These are phyloP conservation scores for Colletotrichum plurivorum DNA, from an alignment of 2,329 filamentous ascomycete genomes.

Conservation along the genomic window DNA sequence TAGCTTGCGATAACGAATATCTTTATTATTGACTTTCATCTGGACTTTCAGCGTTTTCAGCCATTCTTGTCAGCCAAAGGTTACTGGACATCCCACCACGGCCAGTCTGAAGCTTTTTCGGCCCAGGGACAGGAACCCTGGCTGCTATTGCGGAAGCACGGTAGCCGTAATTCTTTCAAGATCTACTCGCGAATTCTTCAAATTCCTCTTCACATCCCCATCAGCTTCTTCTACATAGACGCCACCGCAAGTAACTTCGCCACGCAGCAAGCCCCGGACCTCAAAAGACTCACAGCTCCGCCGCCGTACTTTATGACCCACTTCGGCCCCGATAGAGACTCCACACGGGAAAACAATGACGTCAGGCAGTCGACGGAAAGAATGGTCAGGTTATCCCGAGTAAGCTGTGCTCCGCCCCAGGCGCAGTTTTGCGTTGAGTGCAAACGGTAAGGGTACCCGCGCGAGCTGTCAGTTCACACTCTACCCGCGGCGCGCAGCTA, in stretches of 20 bases:
- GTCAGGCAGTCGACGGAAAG: neutral
- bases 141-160: too few species aligned
- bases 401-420: neutral
- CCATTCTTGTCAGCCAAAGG: too few species aligned
- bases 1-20: too few species aligned
- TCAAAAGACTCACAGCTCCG: neutral
- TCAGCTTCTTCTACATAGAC: too few species aligned
- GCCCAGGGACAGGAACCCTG: too few species aligned
- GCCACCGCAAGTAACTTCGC: neutral
- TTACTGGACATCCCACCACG: too few species aligned
- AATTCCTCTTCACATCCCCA: neutral
- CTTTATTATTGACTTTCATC: too few species aligned
- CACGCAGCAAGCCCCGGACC: neutral
- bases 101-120: too few species aligned
- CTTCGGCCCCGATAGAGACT: neutral
- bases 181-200: neutral
- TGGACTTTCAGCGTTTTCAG: too few species aligned
- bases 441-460: neutral
- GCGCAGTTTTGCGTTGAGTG: neutral
- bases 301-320: neutral
- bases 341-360: neutral
- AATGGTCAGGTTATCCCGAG: slow-evolving; percentile 8
- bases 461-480: neutral
- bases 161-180: too few species aligned
- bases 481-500: slow-evolving; percentile 1